A percentile compares a stretch with the other conserved stretches of the same genome.
phyloP scores from a whole-genome alignment of 2,329 filamentous ascomycete species.

The Aspergillus oerlinghausenensis region DNA sequence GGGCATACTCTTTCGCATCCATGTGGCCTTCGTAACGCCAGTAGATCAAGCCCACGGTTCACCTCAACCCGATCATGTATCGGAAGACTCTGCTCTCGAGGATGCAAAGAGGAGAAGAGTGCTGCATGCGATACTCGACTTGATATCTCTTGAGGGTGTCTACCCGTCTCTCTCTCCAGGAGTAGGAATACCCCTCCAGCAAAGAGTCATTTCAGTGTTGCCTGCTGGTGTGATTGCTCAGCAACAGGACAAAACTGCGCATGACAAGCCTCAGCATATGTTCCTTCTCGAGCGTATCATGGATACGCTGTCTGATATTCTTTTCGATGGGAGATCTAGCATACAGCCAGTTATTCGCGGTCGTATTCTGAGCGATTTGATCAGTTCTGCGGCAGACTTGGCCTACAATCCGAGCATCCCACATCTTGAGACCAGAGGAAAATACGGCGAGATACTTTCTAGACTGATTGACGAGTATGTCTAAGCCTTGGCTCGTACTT shows the following conservation, averaged over 20 bases:
- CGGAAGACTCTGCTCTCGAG: slow-evolving; percentile 31
- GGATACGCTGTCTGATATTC: slow-evolving; percentile 23
- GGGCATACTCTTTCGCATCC: slow-evolving; percentile 30
- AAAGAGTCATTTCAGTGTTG: slow-evolving; percentile 41
- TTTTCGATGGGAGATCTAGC: slow-evolving; percentile 29
- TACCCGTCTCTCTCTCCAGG: slow-evolving; percentile 41
- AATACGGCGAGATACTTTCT: slow-evolving; percentile 21
- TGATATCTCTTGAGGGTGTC: slow-evolving; percentile 42
- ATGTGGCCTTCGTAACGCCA: slow-evolving; percentile 30
- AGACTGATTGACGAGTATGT: slow-evolving; percentile 34
- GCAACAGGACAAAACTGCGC: slow-evolving; percentile 16
- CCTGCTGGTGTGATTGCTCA: slow-evolving; percentile 41
- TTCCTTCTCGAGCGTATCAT: slow-evolving; percentile 29
- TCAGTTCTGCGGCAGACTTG: slow-evolving; percentile 36
- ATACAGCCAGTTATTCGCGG: slow-evolving; percentile 37
- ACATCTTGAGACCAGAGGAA: slow-evolving; percentile 9
- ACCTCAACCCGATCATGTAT: slow-evolving; percentile 1
- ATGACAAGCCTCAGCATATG: slow-evolving; percentile 23
- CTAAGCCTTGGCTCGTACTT: background rate
- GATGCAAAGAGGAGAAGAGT: slow-evolving; percentile 39
- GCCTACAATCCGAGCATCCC: slow-evolving; percentile 32
- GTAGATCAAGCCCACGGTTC: slow-evolving; percentile 9
- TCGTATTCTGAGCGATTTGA: slow-evolving; percentile 39
- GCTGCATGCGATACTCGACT: slow-evolving; percentile 39
- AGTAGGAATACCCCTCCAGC: slow-evolving; percentile 41